Evolutionary conservation across 306 rosid genomes (phyloP).

Genomic region (Carpinus fangiana): DNA sequence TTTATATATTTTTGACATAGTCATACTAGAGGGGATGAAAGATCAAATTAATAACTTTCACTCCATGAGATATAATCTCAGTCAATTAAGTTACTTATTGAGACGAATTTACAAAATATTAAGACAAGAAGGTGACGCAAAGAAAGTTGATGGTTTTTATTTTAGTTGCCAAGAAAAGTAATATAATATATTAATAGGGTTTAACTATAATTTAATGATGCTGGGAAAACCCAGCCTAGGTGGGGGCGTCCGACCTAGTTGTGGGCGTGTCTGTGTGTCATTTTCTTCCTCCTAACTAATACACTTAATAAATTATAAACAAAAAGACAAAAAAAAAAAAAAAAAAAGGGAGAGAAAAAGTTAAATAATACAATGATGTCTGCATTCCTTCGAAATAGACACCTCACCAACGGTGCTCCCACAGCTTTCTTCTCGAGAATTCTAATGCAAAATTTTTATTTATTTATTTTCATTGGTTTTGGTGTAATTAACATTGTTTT

Average conservation of each 20-base stretch:
- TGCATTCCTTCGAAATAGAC: background rate
- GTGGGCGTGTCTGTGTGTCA: conserved; percentile 15
- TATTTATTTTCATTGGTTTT: no score
- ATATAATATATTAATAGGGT: background rate
- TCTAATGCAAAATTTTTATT: no score
- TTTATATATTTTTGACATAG: no score
- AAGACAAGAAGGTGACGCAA: background rate
- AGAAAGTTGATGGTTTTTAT: background rate
- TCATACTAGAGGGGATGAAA: no score
- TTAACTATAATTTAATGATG: no score
- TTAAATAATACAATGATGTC: background rate
- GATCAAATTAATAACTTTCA: no score
- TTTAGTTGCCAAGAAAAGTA: background rate
- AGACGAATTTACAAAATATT: background rate
- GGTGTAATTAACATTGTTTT: no score
- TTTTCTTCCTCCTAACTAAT: conserved; percentile 8
- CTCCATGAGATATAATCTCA: no score
- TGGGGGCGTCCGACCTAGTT: background rate
- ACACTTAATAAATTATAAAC: background rate
- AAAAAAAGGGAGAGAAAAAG: background rate
- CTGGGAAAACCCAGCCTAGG: background rate
- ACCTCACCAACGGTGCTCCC: no score
- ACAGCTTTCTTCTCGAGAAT: no score
- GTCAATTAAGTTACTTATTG: no score
- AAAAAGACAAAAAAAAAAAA: background rate